Evolutionary conservation across 2,329 filamentous ascomycete species (phyloP).

Genomic region (Ophiocordyceps camponoti-floridani): DNA sequence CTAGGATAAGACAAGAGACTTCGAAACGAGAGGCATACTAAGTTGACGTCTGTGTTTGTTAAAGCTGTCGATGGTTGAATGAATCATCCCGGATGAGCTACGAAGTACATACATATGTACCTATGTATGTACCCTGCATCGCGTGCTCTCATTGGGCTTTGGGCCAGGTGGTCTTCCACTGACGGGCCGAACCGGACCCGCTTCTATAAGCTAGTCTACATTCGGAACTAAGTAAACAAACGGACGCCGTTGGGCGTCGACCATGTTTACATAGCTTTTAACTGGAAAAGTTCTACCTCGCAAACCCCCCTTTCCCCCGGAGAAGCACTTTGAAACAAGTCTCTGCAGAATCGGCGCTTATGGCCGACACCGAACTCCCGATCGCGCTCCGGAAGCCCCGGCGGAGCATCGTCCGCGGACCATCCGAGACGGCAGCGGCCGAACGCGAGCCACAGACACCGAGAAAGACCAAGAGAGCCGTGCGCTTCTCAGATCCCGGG

Average conservation of each 20-base stretch:
- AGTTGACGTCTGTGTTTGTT: too few relatives aligned
- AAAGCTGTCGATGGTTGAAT: too few relatives aligned
- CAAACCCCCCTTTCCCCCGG: neutral
- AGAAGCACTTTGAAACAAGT: too few relatives aligned
- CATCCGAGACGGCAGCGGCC: constrained; percentile 7
- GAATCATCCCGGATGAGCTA: too few relatives aligned
- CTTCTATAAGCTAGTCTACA: neutral
- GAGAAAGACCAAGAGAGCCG: constrained; percentile 22
- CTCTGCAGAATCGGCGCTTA: constrained; percentile 5
- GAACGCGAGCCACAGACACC: constrained; percentile 12
- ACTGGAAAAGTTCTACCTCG: neutral
- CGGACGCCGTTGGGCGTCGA: neutral
- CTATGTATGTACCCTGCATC: too few relatives aligned
- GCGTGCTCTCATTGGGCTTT: too few relatives aligned
- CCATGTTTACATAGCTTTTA: neutral
- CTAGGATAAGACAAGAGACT: too few relatives aligned
- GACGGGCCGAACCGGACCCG: neutral
- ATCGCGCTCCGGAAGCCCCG: constrained; percentile 37
- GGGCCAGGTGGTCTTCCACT: too few relatives aligned
- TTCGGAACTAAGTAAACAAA: neutral
- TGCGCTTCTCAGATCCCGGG: constrained; percentile 43
- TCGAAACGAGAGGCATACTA: too few relatives aligned
- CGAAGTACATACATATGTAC: too few relatives aligned
- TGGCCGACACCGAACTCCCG: constrained; percentile 26
- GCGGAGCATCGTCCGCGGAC: constrained; percentile 20